phyloP scores from a whole-genome alignment of 2,329 filamentous ascomycete genomes.

The Ceratocystis huliohia region DNA sequence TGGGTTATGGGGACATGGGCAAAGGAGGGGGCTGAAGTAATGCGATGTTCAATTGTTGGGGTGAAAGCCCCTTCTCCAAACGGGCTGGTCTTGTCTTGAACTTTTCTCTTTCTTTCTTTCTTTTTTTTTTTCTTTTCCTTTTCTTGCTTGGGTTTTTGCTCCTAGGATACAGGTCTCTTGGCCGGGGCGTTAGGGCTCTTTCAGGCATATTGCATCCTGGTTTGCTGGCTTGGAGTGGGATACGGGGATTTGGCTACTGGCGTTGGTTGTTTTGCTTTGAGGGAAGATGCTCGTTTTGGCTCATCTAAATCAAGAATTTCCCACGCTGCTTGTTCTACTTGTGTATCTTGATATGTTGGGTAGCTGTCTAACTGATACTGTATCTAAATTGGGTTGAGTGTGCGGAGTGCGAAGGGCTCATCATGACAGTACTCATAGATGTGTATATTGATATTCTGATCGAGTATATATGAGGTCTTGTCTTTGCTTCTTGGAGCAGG shows the following conservation, averaged over 20 bases:
- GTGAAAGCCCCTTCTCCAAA: no score
- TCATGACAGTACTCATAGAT: no score
- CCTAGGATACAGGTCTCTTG: not conserved
- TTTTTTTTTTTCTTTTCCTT: not conserved
- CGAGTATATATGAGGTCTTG: no score
- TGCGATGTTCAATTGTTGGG: not conserved
- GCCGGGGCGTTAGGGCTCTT: not conserved
- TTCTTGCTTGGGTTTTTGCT: constrained; percentile 3
- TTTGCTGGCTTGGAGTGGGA: not conserved
- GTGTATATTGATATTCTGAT: no score
- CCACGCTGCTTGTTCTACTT: no score
- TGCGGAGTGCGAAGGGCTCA: no score
- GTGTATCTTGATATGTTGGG: no score
- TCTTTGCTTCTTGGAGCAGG: no score
- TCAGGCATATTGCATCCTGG: not conserved
- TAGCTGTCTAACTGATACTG: no score
- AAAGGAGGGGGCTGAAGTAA: not conserved
- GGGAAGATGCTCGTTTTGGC: not conserved
- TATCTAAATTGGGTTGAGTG: no score
- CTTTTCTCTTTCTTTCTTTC: not conserved
- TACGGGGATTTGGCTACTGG: constrained; percentile 15
- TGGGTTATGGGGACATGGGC: no score
- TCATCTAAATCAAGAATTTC: not conserved
- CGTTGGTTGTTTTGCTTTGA: not conserved
- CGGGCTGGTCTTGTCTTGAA: not conserved